Evolutionary conservation across 208 protist species (phyloP), one percentile per base, ranked within the genome.

Genomic region (Jaenimonas drosophilae): DNA sequence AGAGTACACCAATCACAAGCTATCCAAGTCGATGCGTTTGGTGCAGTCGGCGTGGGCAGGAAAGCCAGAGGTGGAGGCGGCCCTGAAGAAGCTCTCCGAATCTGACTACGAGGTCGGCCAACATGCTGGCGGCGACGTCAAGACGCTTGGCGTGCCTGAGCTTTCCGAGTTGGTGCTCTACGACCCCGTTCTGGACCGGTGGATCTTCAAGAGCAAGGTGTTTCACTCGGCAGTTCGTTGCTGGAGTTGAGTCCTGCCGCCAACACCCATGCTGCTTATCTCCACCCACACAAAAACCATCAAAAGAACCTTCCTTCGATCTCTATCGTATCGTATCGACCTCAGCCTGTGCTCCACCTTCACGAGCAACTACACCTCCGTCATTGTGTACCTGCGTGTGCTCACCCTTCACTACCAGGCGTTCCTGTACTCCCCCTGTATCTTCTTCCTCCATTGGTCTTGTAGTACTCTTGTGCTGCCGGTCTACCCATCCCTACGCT

Each of bases 11-110:
- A 74, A 81, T 20, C 44, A 70, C 29, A 82, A 73, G 33, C 59
- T 91, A 19, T 46, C 58, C n/a, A 85, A 79, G 53, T 74, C 83
- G 42, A 85, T 91, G 74, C 65, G 70, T 38, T 72, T 83, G 58
- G 41, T 88, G 32, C 68, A 74, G 43, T 54, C 63, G 1, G 49
- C 59, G 2, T 59, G 61, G 45, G 52, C 42, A 41, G 58, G 67
- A 31, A 12, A 47, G 6, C 42, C 21, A 21, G 42, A 21, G 9
- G 52, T 80, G 5, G 23, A 49, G 9, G 49, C 60, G 41, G 63
- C 65, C 1, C 46, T 89, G 33, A 59, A 63, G 37, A 69, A 69
- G 40, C 55, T 89, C n/a, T 56, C 74, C 12, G 59, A 78, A 48
- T 59, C 67, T 33, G 60, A 68, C 6, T 84, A 70, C 51, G 64